Percentiles rank a stretch among this genome's conserved stretches.
Evolutionary conservation across 805 yeast species (phyloP).

Genomic region (Barnettozyma salicaria): DNA sequence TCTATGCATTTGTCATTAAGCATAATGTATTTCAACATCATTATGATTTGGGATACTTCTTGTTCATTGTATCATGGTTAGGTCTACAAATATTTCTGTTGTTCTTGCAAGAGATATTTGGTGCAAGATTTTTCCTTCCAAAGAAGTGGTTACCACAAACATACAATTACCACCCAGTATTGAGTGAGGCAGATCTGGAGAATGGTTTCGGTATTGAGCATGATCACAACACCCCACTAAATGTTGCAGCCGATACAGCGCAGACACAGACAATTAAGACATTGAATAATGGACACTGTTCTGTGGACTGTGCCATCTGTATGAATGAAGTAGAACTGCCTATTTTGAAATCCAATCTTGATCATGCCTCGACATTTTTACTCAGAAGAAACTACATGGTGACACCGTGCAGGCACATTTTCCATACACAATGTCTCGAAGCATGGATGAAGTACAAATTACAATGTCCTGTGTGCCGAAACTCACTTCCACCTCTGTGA

Average conservation of each 20-base stretch:
- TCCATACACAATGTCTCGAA: conserved; percentile 84
- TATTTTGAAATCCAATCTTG: conserved; percentile 28
- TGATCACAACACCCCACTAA: conserved; percentile 28
- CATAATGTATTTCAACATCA: conserved; percentile 69
- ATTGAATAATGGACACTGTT: conserved; percentile 35
- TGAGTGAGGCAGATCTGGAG: conserved; percentile 56
- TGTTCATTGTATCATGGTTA: conserved; percentile 48
- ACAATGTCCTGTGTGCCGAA: conserved; percentile 92
- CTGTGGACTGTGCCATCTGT: conserved; percentile 83
- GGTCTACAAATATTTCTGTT: conserved; percentile 51
- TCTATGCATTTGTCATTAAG: conserved; percentile 48
- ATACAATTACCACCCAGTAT: conserved; percentile 73
- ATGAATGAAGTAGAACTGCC: conserved; percentile 73
- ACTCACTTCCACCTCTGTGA: conserved; percentile 75
- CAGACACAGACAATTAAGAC: conserved; percentile 27
- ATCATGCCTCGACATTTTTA: conserved; percentile 20
- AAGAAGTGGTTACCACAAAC: conserved; percentile 70
- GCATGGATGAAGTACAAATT: conserved; percentile 90
- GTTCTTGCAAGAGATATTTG: conserved; percentile 58
- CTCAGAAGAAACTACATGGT: conserved; percentile 55
- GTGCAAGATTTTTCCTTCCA: conserved; percentile 81
- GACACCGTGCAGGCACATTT: conserved; percentile 87
- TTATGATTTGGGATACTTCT: conserved; percentile 46
- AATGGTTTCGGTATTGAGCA: conserved; percentile 52
- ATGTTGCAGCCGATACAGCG: conserved; percentile 21